phyloP scores from a whole-genome alignment of 2,329 filamentous ascomycete species.

The Sporothrix inflata region DNA sequence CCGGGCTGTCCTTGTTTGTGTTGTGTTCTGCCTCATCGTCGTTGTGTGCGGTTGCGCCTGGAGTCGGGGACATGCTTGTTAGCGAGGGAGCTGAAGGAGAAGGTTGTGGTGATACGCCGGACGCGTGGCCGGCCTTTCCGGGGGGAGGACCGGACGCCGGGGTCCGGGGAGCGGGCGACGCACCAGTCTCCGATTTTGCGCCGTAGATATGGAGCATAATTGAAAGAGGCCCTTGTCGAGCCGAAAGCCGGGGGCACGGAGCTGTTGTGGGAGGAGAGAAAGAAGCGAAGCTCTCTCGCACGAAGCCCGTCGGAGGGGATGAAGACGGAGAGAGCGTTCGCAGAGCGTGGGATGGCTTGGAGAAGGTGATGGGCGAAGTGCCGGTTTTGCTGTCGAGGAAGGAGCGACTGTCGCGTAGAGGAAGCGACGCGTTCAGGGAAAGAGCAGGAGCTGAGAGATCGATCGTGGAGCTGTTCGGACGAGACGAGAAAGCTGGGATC shows the following conservation, averaged over 20 bases:
- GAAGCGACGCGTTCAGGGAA: background rate
- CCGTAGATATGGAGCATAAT: conserved; percentile 52
- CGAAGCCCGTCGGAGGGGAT: background rate
- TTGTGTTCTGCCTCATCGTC: conserved; percentile 42
- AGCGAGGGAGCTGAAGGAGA: background rate
- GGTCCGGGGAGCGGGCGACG: background rate
- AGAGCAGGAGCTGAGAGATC: background rate
- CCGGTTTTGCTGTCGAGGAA: conserved; percentile 11
- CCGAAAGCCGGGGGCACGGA: background rate
- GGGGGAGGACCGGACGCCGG: background rate
- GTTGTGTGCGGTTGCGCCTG: conserved; percentile 48
- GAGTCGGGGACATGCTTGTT: background rate
- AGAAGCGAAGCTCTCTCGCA: background rate
- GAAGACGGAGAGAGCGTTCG: background rate
- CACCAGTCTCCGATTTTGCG: conserved; percentile 49
- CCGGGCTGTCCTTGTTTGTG: background rate
- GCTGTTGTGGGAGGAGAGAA: background rate
- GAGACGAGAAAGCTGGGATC: background rate
- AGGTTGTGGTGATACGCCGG: background rate
- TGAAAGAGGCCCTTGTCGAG: conserved; percentile 36
- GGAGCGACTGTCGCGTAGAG: conserved; percentile 5
- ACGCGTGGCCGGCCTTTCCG: background rate
- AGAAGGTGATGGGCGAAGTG: conserved; percentile 16
- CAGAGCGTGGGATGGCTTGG: background rate
- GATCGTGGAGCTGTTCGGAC: background rate